A percentile compares a stretch with the other conserved stretches of the same genome.
These are phyloP conservation scores for Xylaria cubensis DNA, from an alignment of 495 filamentous ascomycete genomes.

Conservation along the genomic window DNA sequence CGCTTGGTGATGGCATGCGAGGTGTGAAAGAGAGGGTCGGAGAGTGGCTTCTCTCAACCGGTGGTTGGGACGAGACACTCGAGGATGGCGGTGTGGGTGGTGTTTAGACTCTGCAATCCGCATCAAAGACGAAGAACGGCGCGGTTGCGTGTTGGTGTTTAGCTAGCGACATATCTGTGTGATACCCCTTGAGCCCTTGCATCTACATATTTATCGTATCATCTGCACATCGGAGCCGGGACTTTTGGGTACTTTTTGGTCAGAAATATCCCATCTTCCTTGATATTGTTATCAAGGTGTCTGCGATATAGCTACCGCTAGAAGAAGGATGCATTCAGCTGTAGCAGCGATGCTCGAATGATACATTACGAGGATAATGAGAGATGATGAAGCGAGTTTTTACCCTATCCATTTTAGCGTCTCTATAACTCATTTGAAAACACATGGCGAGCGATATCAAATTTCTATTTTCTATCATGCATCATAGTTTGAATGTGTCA, in stretches of 20 bases:
- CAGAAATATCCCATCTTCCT: background rate
- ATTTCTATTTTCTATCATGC: background rate
- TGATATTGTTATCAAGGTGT: background rate
- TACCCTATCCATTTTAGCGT: background rate
- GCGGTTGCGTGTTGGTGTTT: constrained; percentile 13
- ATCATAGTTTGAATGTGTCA: background rate
- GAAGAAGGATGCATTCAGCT: background rate
- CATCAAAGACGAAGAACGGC: background rate
- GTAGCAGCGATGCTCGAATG: constrained; percentile 9
- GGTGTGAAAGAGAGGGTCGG: constrained; percentile 64
- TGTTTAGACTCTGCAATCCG: constrained; percentile 31
- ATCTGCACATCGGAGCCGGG: constrained; percentile 10
- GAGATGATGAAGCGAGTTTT: background rate
- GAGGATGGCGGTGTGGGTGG: constrained; percentile 57
- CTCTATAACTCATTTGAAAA: background rate
- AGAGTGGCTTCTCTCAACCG: constrained; percentile 68
- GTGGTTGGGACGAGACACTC: constrained; percentile 75
- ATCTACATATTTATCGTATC: background rate
- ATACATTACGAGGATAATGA: constrained; percentile 16
- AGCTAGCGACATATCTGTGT: constrained; percentile 20
- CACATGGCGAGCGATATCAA: background rate
- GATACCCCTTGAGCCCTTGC: constrained; percentile 23
- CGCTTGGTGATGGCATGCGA: constrained; percentile 57
- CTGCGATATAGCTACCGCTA: background rate
- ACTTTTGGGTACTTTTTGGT: background rate